A percentile compares a stretch with the other conserved stretches of the same genome.
phyloP scores from a whole-genome alignment of 2,329 filamentous ascomycete species.

The Elsinoe fawcettii region DNA sequence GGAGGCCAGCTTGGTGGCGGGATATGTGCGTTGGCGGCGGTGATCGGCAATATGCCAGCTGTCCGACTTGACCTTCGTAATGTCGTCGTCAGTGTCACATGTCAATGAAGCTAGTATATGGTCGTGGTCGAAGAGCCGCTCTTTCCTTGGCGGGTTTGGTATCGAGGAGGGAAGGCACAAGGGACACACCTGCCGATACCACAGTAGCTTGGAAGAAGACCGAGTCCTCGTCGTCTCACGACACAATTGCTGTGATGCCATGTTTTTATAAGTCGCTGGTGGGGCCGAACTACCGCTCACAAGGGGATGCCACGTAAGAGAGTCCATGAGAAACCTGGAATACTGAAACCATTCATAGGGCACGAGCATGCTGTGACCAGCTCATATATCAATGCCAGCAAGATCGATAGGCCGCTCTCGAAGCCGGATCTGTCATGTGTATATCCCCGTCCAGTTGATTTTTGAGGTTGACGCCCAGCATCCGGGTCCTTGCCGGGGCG shows the following conservation, averaged over 20 bases:
- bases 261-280: no score
- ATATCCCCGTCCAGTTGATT: not conserved
- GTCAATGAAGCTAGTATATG: not conserved
- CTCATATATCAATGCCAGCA: not conserved
- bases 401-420: not conserved
- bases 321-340: not conserved
- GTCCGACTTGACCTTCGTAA: not conserved
- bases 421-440: not conserved
- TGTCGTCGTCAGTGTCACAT: conserved; percentile 4
- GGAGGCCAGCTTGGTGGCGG: not conserved
- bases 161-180: not conserved
- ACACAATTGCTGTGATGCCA: no score
- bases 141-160: not conserved
- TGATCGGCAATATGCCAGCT: not conserved
- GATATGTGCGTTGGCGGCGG: not conserved
- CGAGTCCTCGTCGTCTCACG: no score
- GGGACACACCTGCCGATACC: not conserved
- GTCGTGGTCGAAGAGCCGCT: not conserved
- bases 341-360: not conserved
- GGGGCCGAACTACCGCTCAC: not conserved
- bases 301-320: not conserved
- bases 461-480: not conserved
- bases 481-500: not conserved
- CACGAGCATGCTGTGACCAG: not conserved
- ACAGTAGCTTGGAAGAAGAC: not conserved